phyloP scores from a whole-genome alignment of 2,329 filamentous ascomycete species.

The Neurospora crassa region DNA sequence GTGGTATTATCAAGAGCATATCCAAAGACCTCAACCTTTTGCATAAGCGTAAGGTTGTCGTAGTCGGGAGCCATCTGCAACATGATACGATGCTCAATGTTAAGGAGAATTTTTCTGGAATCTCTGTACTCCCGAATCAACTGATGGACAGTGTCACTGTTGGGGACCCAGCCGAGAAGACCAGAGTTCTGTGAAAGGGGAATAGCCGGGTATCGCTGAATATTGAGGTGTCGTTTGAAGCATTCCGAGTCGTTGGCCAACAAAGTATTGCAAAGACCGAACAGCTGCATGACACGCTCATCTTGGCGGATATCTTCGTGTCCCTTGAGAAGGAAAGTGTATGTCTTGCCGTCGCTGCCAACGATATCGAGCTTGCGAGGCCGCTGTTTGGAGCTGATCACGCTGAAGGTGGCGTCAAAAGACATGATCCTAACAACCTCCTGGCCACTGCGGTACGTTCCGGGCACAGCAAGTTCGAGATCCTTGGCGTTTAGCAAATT shows the following conservation, averaged over 20 bases:
- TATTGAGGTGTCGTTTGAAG: constrained; percentile 93
- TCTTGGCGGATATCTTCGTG: constrained; percentile 99
- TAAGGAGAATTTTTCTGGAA: constrained; percentile 91
- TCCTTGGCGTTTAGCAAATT: constrained; percentile 79
- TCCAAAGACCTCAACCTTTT: constrained; percentile 98
- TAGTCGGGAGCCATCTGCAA: constrained; percentile 99
- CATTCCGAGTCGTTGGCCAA: constrained; percentile 89
- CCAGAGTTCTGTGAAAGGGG: constrained; percentile 94
- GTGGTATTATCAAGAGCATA: constrained; percentile 99
- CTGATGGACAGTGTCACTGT: constrained; percentile 94
- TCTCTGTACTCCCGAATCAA: constrained; percentile 97
- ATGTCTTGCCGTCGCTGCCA: constrained; percentile 80
- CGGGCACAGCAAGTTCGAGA: constrained; percentile 89
- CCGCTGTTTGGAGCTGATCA: constrained; percentile 95
- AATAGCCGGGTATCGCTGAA: constrained; percentile 93
- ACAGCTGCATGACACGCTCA: constrained; percentile 98
- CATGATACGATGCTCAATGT: constrained; percentile 99
- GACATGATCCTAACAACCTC: constrained; percentile 77
- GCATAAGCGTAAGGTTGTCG: constrained; percentile 97
- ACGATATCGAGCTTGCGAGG: constrained; percentile 80
- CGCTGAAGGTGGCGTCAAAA: constrained; percentile 81
- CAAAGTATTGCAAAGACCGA: constrained; percentile 93
- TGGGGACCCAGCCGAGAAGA: constrained; percentile 90
- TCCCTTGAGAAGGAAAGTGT: constrained; percentile 91
- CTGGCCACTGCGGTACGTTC: constrained; percentile 73